Conservation (phyloP, 768 basidiomycete species). For the Neoboletus magnificus region DNA sequence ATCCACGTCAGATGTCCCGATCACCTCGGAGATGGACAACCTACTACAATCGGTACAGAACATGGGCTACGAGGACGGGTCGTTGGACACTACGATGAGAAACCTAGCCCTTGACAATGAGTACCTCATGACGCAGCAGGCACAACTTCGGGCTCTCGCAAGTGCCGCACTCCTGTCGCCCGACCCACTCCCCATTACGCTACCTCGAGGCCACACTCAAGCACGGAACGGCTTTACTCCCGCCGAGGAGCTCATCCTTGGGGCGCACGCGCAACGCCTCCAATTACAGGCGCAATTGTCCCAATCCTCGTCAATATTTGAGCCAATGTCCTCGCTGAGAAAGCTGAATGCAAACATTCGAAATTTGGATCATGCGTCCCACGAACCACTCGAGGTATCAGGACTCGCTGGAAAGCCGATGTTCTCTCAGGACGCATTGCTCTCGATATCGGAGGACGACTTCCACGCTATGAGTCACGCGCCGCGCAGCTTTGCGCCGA, state of each 20-base stretch:
- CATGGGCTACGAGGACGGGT: conserved; percentile 18
- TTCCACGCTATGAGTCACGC: conserved; percentile 29
- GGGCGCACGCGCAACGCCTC: conserved; percentile 40
- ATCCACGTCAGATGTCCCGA: conserved; percentile 14
- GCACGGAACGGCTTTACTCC: conserved; percentile 60
- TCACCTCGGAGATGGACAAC: conserved; percentile 39
- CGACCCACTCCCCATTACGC: conserved; percentile 2
- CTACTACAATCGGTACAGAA: conserved; percentile 36
- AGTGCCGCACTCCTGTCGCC: conserved; percentile 13
- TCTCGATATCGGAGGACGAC: conserved; percentile 36
- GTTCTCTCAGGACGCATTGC: conserved; percentile 19
- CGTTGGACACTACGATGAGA: conserved; percentile 12
- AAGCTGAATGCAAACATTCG: conserved; percentile 6
- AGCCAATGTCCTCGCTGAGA: conserved; percentile 6
- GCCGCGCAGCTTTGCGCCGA: conserved; percentile 2
- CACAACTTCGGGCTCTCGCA: conserved; percentile 23
- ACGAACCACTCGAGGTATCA: background rate
- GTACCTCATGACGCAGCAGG: conserved; percentile 17
- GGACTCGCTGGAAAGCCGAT: conserved; percentile 3
- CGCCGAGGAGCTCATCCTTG: conserved; percentile 66
- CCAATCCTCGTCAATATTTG: conserved; percentile 7
- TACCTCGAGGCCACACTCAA: conserved; percentile 30
- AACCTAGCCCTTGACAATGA: conserved; percentile 14
- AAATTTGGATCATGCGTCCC: conserved; percentile 2
- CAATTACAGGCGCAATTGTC: conserved; percentile 15